Evolutionary conservation across 805 yeast genomes (phyloP), one percentile per base, ranked within the genome.

Genomic region (Hanseniaspora meyeri): DNA sequence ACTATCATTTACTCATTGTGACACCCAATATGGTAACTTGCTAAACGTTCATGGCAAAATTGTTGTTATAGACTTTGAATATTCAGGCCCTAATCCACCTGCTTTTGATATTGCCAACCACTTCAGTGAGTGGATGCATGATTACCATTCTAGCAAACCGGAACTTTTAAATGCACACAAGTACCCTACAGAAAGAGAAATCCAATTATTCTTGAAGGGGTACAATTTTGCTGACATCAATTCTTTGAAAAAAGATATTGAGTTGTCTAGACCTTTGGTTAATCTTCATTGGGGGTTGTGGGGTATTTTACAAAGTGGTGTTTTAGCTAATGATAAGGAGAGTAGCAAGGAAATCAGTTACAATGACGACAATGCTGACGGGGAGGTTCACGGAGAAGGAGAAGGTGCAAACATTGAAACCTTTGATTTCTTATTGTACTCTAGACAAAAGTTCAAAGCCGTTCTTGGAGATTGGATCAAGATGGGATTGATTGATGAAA

Each of bases 101-200:
- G 95, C 95, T 1, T 87, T 76, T 66, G 98, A 93, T 67, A 79
- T 93, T 57, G 90, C 90, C 14, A 90, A 93, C 68, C 98, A 93
- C 71, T 86, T 93, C 62, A 78, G 86, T 61, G 98, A 91, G 72
- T 91, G 98, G 98, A 93, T 90, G 97, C 78, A 87, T 50, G 88
- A 93, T 71, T 93, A 91, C 66, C 87, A 84, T 64, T 63, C 66
- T 48, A 34, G 60, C 2, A 79, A 81, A 62, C 78, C 82, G 0
- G 72, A 74, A 19, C 70, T 74, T 16, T 67, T 74, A 39, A 64
- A 65, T 52, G 74, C 80, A 1, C 70, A 75, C 12, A 70, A 72
- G 40, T 93, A 77, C 68, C 98, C 98, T 10, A 72, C 74, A 14
- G 72, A 74, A 59, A 80, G 80, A 47, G 84, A 89, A 66, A 82